Evolutionary conservation across 352 stramenopile species (phyloP).

Genomic region (Phytophthora boehmeriae): DNA sequence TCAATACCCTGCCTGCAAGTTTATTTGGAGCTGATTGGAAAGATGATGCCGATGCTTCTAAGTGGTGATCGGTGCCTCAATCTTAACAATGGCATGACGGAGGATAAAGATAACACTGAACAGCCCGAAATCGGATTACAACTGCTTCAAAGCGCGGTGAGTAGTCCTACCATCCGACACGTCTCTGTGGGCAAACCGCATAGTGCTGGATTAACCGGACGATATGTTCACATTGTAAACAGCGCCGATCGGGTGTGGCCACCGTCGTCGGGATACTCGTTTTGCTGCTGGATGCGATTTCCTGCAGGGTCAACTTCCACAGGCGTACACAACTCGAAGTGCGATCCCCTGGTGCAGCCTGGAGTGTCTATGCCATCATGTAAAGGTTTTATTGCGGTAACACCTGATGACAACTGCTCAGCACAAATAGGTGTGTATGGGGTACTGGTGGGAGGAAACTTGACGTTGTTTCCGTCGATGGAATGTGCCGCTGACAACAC

Average conservation of each 20-base stretch:
- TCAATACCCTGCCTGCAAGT: conserved; percentile 55
- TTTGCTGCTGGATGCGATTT: conserved; percentile 78
- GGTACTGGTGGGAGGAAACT: conserved; percentile 60
- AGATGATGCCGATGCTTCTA: conserved; percentile 55
- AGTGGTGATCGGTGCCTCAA: conserved; percentile 23
- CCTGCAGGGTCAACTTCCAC: conserved; percentile 18
- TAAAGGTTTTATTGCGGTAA: conserved; percentile 57
- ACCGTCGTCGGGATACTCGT: conserved; percentile 73
- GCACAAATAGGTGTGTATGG: conserved; percentile 49
- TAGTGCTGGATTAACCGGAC: conserved; percentile 49
- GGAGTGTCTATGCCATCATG: conserved; percentile 55
- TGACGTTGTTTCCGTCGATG: conserved; percentile 62
- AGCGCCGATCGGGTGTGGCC: conserved; percentile 67
- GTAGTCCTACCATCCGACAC: conserved; percentile 52
- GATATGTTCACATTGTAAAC: conserved; percentile 74
- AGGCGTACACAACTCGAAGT: background rate
- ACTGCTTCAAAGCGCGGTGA: conserved; percentile 51
- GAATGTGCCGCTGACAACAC: conserved; percentile 39
- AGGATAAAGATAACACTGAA: background rate
- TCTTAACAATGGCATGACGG: background rate
- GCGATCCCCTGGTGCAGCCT: background rate
- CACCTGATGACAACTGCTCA: conserved; percentile 44
- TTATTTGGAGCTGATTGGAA: conserved; percentile 57
- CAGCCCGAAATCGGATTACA: conserved; percentile 43
- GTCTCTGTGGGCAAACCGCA: conserved; percentile 61